phyloP scores from a whole-genome alignment of 1,284 basidiomycete genomes.

The Xerocomus cyaneibrunnescens region DNA sequence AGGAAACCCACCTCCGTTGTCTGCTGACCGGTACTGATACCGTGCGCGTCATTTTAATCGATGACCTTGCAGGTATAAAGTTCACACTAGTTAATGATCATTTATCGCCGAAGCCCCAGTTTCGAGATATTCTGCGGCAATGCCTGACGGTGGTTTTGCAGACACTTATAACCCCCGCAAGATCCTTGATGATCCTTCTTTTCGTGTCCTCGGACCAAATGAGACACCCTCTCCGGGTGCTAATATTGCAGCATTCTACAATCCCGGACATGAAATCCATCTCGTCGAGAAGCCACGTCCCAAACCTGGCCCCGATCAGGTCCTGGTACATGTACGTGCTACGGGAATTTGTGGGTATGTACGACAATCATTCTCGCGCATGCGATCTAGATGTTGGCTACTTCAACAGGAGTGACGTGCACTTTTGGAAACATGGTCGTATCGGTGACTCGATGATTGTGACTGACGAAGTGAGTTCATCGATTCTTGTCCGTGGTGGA shows the following conservation, averaged over 20 bases:
- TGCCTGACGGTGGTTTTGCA: slow-evolving; percentile 33
- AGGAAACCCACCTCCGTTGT: too few species aligned
- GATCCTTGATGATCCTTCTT: slow-evolving; percentile 51
- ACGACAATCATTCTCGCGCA: neutral
- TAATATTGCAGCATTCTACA: slow-evolving; percentile 63
- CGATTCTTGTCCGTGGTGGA: neutral
- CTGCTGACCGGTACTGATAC: slow-evolving; percentile 15
- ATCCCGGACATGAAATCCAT: slow-evolving; percentile 57
- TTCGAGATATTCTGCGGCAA: slow-evolving; percentile 1
- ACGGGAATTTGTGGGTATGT: slow-evolving; percentile 64
- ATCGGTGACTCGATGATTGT: slow-evolving; percentile 68
- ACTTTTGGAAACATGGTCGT: slow-evolving; percentile 65
- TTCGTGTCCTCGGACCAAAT: slow-evolving; percentile 46
- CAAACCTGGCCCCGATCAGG: slow-evolving; percentile 58
- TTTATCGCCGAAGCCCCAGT: neutral
- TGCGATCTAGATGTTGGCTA: neutral
- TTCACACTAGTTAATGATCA: neutral
- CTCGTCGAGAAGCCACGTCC: slow-evolving; percentile 58
- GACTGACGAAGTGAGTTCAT: slow-evolving; percentile 49
- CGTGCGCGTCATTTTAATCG: too few species aligned
- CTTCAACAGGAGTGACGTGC: slow-evolving; percentile 52
- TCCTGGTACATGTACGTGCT: slow-evolving; percentile 58
- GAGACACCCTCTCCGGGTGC: slow-evolving; percentile 46
- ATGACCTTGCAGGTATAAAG: neutral
- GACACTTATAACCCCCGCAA: slow-evolving; percentile 52